These are phyloP conservation scores for Fusarium udum DNA, from an alignment of 2,329 filamentous ascomycete genomes.

Conservation along the genomic window DNA sequence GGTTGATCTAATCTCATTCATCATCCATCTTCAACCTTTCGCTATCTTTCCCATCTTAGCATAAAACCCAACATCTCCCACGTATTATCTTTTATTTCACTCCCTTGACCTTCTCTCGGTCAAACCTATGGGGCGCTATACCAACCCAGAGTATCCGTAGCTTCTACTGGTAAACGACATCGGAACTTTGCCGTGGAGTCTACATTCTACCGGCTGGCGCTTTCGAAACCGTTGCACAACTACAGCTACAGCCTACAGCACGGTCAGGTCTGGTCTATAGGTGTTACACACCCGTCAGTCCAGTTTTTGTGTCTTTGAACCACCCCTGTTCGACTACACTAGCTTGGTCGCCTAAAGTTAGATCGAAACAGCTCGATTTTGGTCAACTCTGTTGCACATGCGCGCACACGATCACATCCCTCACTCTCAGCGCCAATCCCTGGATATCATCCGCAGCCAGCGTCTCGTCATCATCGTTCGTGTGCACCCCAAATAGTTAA, in stretches of 20 bases:
- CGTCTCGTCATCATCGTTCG: slow-evolving; percentile 18
- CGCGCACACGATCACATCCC: slow-evolving; percentile 33
- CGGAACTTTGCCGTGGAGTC: slow-evolving; percentile 15
- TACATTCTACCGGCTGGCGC: neutral
- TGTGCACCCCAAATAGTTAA: slow-evolving; percentile 15
- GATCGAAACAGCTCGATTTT: slow-evolving; percentile 33
- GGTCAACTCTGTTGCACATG: slow-evolving; percentile 28
- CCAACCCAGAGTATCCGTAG: neutral
- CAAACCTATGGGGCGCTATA: neutral
- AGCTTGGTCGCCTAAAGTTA: slow-evolving; percentile 28
- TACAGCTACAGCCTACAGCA: neutral
- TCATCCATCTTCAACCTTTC: slow-evolving; percentile 8
- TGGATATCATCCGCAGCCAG: slow-evolving; percentile 21
- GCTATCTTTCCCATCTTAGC: neutral
- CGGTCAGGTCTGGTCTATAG: neutral
- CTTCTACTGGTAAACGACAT: neutral
- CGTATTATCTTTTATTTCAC: neutral
- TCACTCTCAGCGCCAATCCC: slow-evolving; percentile 19
- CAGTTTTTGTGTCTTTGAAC: slow-evolving; percentile 16
- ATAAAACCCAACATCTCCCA: neutral
- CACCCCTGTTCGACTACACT: slow-evolving; percentile 31
- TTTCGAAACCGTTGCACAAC: slow-evolving; percentile 16
- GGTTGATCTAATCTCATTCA: slow-evolving; percentile 14
- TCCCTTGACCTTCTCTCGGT: neutral
- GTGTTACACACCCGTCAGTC: slow-evolving; percentile 4